phyloP scores from a whole-genome alignment of 2,329 filamentous ascomycete species.

The Phialophora tarda region DNA sequence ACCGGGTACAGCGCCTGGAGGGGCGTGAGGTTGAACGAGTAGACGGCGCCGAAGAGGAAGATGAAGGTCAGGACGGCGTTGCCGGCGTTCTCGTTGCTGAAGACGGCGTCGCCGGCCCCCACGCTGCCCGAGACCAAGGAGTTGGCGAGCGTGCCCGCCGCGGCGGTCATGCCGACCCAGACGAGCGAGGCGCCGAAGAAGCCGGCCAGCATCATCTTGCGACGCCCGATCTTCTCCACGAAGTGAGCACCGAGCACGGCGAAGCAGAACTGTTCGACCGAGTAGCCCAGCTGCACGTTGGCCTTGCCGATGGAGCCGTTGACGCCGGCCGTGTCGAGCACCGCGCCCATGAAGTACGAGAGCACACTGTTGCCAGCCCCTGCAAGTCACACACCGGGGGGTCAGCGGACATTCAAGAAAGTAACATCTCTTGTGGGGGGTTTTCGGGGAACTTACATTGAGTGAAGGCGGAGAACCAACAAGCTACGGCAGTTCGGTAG shows the following conservation, averaged over 20 bases:
- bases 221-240: constrained; percentile 64
- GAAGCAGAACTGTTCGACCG: constrained; percentile 61
- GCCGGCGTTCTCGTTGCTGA: constrained; percentile 48
- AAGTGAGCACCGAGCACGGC: constrained; percentile 62
- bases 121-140: constrained; percentile 31
- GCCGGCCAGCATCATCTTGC: constrained; percentile 60
- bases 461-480: constrained; percentile 60
- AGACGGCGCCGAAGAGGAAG: constrained; percentile 61
- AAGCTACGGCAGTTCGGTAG: constrained; percentile 59
- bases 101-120: constrained; percentile 31
- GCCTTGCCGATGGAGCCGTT: constrained; percentile 56
- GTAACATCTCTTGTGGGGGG: not conserved
- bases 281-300: constrained; percentile 62
- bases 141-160: constrained; percentile 47
- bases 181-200: constrained; percentile 56
- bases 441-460: constrained; percentile 48
- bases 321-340: constrained; percentile 60
- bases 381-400: constrained; percentile 6
- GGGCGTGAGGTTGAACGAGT: constrained; percentile 56
- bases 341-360: constrained; percentile 63
- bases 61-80: constrained; percentile 59
- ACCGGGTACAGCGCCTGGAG: constrained; percentile 59
- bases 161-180: constrained; percentile 59
- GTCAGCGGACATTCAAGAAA: not conserved
- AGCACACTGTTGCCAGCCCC: constrained; percentile 44